Evolutionary conservation across 768 basidiomycete species (phyloP).

Genomic region (Mycena haematopus): DNA sequence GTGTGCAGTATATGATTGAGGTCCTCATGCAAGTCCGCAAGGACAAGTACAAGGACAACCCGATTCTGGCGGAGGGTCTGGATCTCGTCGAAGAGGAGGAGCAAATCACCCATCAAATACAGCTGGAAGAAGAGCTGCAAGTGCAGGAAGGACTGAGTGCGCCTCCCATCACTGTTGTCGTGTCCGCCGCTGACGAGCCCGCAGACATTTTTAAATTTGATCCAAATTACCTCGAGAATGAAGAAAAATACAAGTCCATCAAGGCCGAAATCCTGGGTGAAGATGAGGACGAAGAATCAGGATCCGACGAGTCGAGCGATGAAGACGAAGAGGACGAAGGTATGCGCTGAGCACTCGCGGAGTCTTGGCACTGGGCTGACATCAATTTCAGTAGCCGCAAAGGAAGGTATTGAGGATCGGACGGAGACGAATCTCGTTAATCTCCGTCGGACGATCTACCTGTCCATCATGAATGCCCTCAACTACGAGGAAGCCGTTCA

Average conservation of each 20-base stretch:
- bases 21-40: slow-evolving; percentile 99
- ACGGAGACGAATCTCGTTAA: slow-evolving; percentile 97
- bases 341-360: too few relatives aligned
- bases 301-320: slow-evolving; percentile 68
- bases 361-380: too few relatives aligned
- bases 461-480: slow-evolving; percentile 98
- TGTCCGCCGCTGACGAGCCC: slow-evolving; percentile 2
- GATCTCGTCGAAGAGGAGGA: slow-evolving; percentile 98
- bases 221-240: slow-evolving; percentile 85
- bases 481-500: slow-evolving; percentile 99
- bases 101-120: slow-evolving; percentile 93
- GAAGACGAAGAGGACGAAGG: slow-evolving; percentile 62
- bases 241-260: slow-evolving; percentile 92
- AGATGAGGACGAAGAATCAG: slow-evolving; percentile 76
- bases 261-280: slow-evolving; percentile 95
- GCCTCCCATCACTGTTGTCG: slow-evolving; percentile 38
- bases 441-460: slow-evolving; percentile 89
- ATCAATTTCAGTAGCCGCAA: slow-evolving; percentile 55
- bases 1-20: slow-evolving; percentile 99
- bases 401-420: slow-evolving; percentile 90
- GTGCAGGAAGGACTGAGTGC: slow-evolving; percentile 93
- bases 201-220: slow-evolving; percentile 96
- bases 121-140: slow-evolving; percentile 91
- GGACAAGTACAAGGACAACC: slow-evolving; percentile 99
- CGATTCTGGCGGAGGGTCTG: slow-evolving; percentile 89